Base-by-base conservation (phyloP, 208 protist species). In the Leishmania tarentolae region DNA sequence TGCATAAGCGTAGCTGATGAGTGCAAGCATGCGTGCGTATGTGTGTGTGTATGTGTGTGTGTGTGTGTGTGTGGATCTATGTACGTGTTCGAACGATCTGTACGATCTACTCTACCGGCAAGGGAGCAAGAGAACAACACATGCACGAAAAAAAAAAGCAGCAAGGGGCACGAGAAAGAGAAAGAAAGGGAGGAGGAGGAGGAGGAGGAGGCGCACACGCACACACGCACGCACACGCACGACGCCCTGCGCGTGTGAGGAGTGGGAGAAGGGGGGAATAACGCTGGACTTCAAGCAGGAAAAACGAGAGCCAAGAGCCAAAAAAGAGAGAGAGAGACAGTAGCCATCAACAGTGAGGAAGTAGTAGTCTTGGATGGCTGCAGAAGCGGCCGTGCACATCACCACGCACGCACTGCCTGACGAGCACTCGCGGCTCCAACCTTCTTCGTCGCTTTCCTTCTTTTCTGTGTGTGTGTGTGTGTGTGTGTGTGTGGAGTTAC, bases 41-140 rank as follows among this genome's bases (percentile, higher is more conserved):
- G 71, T 75, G 50, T 40, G 75, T 44, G 4, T 70, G 40, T 70
- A n/a, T 70, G 21, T 11, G 50, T 61, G 47, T 35, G n/a, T 80
- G 61, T 59, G 71, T 28, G 47, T 28, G 46, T 44, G 31, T 9
- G 71, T 75, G 50, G 15, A 57, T 44, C 15, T 70, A 59, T 70
- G 53, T 70, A 28, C 3, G 50, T 61, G 47, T 35, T 52, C 50
- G 17, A 21, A 24, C n/a, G 24, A 50, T 56, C 44, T 1, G 8
- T 8, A 11, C 35, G 46, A 37, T 74, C 70, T 56, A 56, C 70
- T 50, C 28, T 74, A 74, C 17, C 42, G 3, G 46, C 42, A 17
- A 21, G 47, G 13, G 71, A 76, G 21, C 65, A 69, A 35, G n/a
- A 42, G 52, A 63, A 75, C 9, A 53, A 53, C 63, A 44, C 63